phyloP scores from a whole-genome alignment of 257 asterid genomes.

The Rubia yunnanensis region DNA sequence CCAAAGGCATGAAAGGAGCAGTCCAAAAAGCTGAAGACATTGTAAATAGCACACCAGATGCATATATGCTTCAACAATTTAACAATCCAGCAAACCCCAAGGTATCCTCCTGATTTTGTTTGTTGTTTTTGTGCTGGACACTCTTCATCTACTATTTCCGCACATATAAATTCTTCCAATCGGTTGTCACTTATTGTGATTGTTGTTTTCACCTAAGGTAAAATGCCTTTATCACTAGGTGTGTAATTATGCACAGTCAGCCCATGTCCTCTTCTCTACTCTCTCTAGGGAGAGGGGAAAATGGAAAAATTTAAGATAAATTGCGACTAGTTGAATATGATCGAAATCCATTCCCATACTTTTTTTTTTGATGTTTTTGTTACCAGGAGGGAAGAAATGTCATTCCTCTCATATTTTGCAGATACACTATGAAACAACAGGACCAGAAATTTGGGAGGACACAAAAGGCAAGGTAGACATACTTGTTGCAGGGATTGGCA shows the following conservation, averaged over 20 bases:
- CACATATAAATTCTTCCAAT: neutral
- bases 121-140: neutral
- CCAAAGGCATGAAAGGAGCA: constrained; percentile 97
- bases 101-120: constrained; percentile 31
- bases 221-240: neutral
- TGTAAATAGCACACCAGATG: constrained; percentile 56
- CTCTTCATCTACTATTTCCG: neutral
- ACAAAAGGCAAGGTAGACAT: constrained; percentile 91
- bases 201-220: neutral
- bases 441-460: constrained; percentile 99
- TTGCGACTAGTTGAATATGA: neutral
- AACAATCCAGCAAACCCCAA: constrained; percentile 98
- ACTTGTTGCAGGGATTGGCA: constrained; percentile 95
- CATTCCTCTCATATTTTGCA: constrained; percentile 20
- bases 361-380: neutral
- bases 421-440: constrained; percentile 96
- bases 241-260: neutral
- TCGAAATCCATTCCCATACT: neutral
- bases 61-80: constrained; percentile 93
- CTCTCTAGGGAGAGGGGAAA: neutral
- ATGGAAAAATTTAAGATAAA: neutral
- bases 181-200: neutral
- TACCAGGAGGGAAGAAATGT: neutral
- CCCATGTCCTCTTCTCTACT: neutral
- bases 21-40: constrained; percentile 92